These are phyloP conservation scores for Myxozyma udenii DNA, from an alignment of 805 yeast species.

Conservation along the genomic window DNA sequence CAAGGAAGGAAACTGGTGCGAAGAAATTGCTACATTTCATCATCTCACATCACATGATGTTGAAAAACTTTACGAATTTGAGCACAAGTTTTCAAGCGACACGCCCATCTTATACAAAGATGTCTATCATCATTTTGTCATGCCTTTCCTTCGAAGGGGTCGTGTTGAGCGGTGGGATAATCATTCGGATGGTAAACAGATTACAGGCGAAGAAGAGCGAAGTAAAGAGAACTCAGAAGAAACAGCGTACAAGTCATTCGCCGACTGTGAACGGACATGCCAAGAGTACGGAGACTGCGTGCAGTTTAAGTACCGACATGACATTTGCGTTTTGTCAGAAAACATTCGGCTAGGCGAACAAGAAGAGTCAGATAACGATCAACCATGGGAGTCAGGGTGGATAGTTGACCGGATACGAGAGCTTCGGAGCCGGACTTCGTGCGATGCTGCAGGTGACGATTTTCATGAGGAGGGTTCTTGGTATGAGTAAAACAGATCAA, in stretches of 20 bases:
- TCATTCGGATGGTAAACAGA: slow-evolving; percentile 12
- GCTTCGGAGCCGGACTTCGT: slow-evolving; percentile 28
- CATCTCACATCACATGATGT: slow-evolving; percentile 30
- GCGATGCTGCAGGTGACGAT: slow-evolving; percentile 29
- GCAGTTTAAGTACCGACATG: slow-evolving; percentile 20
- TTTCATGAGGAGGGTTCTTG: slow-evolving; percentile 11
- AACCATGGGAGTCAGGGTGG: slow-evolving; percentile 36
- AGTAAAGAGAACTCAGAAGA: slow-evolving; percentile 1
- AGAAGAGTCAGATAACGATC: slow-evolving; percentile 15
- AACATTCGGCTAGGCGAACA: slow-evolving; percentile 17
- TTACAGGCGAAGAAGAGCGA: background rate
- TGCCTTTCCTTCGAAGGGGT: slow-evolving; percentile 34
- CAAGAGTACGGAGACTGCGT: slow-evolving; percentile 30
- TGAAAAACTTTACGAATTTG: slow-evolving; percentile 38
- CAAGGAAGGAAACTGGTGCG: slow-evolving; percentile 34
- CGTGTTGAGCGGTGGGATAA: slow-evolving; percentile 35
- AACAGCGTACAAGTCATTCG: slow-evolving; percentile 9
- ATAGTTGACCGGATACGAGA: slow-evolving; percentile 36
- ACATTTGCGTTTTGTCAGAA: slow-evolving; percentile 9
- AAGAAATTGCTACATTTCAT: slow-evolving; percentile 38
- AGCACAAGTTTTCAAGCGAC: slow-evolving; percentile 29
- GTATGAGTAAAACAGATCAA: too few species aligned
- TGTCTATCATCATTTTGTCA: slow-evolving; percentile 38
- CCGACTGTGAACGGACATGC: slow-evolving; percentile 23
- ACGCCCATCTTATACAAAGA: slow-evolving; percentile 33